Base-by-base conservation (phyloP, 345 rosid species). In the Euphorbia lathyris region DNA sequence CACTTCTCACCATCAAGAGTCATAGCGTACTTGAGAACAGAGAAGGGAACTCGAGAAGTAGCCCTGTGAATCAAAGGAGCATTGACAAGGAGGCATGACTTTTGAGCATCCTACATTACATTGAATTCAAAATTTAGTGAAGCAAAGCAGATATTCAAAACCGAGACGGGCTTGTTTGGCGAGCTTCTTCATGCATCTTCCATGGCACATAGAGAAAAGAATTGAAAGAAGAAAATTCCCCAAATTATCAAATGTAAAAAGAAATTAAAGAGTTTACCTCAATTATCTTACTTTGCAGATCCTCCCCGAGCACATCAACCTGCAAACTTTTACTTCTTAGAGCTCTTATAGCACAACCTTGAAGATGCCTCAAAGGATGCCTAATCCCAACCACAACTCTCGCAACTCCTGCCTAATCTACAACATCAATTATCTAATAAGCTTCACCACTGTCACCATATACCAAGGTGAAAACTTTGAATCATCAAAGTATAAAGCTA, bases 11-110 rank as follows among this genome's bases (percentile, higher is more conserved):
- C 99, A 75, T 95, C 97, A 74, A 92, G 91, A 58, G 97, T 90
- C 92, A 95, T 95, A 20, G 99, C 99, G 80, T 92, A 95, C 88
- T 95, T 95, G 50, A 95, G 88, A 76, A 88, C 83, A 63, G 97
- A 92, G 76, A 87, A 95, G 22, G 97, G 97, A 78, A 92, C 90
- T 7, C 79, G 86, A 76, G 95, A 88, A 77, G 87, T 79, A 26
- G 95, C 97, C 86, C 88, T 88, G 63, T 88, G 82, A 72, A 94
- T 87, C 83, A 91, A 81, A 72, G 92, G 97, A 70, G 87, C 91
- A 79, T 94, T 94, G 78, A 90, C 97, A 68, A 88, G 87, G 64
- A 86, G 87, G 76, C 97, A 94, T 45, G 83, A 76, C 72, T 88
- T 90, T 73, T 83, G 86, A 78, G 97, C 93, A 68, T 91, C 96